Evolutionary conservation across 2,329 filamentous ascomycete genomes (phyloP).

Genomic region (Aspergillus sp.): DNA sequence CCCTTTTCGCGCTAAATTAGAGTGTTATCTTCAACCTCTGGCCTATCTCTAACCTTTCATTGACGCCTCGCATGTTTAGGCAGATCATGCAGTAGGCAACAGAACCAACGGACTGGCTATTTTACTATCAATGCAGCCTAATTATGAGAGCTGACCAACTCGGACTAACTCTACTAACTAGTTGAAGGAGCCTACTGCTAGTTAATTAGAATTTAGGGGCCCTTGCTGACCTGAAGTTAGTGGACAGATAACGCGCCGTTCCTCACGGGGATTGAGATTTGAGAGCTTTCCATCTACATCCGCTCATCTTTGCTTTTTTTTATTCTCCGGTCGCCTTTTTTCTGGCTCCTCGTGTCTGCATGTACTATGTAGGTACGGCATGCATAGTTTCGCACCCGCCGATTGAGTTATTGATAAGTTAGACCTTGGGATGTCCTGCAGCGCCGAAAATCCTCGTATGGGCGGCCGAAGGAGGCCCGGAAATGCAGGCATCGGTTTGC

Average conservation of each 20-base stretch:
- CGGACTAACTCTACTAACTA: not conserved
- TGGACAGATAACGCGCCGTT: not conserved
- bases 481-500: slow-evolving; percentile 1
- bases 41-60: not conserved
- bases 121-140: not conserved
- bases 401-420: not conserved
- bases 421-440: not conserved
- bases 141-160: not conserved
- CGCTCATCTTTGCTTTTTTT: not conserved
- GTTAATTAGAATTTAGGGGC: not conserved
- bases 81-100: not conserved
- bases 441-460: not conserved
- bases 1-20: not conserved
- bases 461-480: not conserved
- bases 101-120: not conserved
- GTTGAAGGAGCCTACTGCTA: not conserved
- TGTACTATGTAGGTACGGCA: slow-evolving; percentile 7
- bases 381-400: not conserved
- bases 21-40: not conserved
- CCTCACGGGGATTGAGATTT: not conserved
- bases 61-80: not conserved
- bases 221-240: not conserved
- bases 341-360: not conserved
- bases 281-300: not conserved
- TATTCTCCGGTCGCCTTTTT: not conserved